Conservation (phyloP, 1,139 yeast genomes). For the Candida buenavistaensis region DNA sequence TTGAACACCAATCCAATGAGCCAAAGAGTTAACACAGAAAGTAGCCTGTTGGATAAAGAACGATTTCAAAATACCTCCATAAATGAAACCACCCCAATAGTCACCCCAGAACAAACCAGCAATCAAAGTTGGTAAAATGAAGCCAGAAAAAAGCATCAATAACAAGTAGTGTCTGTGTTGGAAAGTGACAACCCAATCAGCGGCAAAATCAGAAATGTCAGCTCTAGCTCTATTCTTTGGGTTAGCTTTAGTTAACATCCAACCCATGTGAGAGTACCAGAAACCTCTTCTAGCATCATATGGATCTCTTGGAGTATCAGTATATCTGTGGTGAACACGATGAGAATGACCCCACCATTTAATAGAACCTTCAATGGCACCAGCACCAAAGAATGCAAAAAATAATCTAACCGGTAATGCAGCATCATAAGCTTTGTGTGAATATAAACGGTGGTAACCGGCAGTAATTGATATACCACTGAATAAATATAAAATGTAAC, state of each 20-base stretch:
- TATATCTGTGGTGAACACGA: slow-evolving; percentile 95
- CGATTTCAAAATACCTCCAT: slow-evolving; percentile 85
- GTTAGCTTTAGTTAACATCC: slow-evolving; percentile 94
- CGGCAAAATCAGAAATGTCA: slow-evolving; percentile 87
- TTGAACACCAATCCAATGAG: slow-evolving; percentile 97
- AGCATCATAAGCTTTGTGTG: slow-evolving; percentile 88
- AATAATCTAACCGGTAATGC: slow-evolving; percentile 66
- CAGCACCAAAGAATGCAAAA: slow-evolving; percentile 87
- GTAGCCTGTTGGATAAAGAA: slow-evolving; percentile 94
- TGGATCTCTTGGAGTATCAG: slow-evolving; percentile 96
- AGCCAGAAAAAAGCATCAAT: slow-evolving; percentile 66
- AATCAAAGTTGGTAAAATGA: slow-evolving; percentile 69
- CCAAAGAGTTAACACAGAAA: slow-evolving; percentile 96
- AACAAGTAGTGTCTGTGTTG: slow-evolving; percentile 90
- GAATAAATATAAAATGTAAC: slow-evolving; percentile 60
- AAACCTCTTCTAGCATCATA: slow-evolving; percentile 95
- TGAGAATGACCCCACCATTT: slow-evolving; percentile 99
- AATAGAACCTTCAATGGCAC: slow-evolving; percentile 94
- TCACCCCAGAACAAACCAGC: slow-evolving; percentile 88
- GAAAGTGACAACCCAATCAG: slow-evolving; percentile 86
- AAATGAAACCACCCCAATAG: slow-evolving; percentile 88
- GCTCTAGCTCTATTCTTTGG: slow-evolving; percentile 96
- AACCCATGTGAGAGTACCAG: slow-evolving; percentile 95
- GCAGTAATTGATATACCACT: slow-evolving; percentile 94
- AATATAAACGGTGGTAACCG: slow-evolving; percentile 68